Evolutionary conservation across 1,284 basidiomycete species (phyloP).

Genomic region (Rhodotorula sp.): DNA sequence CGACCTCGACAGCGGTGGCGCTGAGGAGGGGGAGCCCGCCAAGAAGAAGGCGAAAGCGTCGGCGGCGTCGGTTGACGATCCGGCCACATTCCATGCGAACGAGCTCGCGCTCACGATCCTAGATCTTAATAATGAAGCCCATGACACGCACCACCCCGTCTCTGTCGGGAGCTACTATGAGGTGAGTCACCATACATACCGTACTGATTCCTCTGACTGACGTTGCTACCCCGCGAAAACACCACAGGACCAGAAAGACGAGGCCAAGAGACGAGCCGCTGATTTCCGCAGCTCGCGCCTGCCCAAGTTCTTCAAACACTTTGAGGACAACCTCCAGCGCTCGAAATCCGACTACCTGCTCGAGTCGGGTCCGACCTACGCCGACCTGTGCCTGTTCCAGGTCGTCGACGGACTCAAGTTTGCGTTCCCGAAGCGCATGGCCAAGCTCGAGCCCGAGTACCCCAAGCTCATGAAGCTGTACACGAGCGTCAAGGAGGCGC

Average conservation of each 20-base stretch:
- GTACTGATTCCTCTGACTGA: neutral
- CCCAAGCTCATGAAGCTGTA: constrained; percentile 44
- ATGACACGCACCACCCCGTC: constrained; percentile 52
- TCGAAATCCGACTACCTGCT: constrained; percentile 48
- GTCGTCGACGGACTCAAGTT: constrained; percentile 51
- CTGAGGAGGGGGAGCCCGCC: constrained; percentile 17
- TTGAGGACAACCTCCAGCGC: constrained; percentile 50
- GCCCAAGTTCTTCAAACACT: constrained; percentile 55
- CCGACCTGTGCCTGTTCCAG: constrained; percentile 57
- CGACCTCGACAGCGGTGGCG: constrained; percentile 36
- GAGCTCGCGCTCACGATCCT: constrained; percentile 54
- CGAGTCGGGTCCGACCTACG: constrained; percentile 53
- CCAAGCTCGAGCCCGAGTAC: constrained; percentile 48
- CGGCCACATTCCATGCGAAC: constrained; percentile 48
- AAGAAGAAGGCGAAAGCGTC: constrained; percentile 51
- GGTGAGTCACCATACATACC: neutral
- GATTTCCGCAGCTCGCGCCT: constrained; percentile 53
- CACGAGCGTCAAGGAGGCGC: constrained; percentile 44
- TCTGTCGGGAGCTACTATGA: constrained; percentile 54
- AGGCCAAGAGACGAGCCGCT: constrained; percentile 48
- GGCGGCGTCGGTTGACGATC: constrained; percentile 53
- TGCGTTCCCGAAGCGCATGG: constrained; percentile 55
- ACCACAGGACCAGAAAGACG: constrained; percentile 53
- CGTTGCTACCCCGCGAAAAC: neutral
- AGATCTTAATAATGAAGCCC: constrained; percentile 53